These are phyloP conservation scores for Aureobasidium subglaciale DNA, from an alignment of 2,329 filamentous ascomycete species.

Conservation along the genomic window DNA sequence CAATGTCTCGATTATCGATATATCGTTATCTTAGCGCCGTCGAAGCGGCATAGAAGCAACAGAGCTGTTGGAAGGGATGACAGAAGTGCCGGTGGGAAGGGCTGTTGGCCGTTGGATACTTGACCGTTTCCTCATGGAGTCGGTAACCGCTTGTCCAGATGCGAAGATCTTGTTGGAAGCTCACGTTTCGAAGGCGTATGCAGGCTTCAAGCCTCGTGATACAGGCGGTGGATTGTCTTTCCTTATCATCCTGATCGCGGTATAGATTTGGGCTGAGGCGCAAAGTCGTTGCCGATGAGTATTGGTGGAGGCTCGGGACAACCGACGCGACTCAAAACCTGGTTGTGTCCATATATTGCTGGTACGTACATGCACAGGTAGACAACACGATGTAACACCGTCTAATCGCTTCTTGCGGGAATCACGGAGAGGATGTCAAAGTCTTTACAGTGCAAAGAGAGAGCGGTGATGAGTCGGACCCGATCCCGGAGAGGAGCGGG, in stretches of 20 bases:
- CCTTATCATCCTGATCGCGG: background rate
- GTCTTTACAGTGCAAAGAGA: no score
- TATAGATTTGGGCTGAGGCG: background rate
- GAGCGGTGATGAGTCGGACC: no score
- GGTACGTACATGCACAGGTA: no score
- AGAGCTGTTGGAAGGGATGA: background rate
- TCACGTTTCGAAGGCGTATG: background rate
- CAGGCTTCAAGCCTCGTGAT: background rate
- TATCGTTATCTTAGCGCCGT: background rate
- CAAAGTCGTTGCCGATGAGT: background rate
- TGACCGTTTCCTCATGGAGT: background rate
- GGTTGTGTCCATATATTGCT: background rate
- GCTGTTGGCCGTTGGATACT: conserved; percentile 10
- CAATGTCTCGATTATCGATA: conserved; percentile 7
- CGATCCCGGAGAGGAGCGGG: no score
- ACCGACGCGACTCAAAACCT: background rate
- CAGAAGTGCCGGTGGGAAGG: conserved; percentile 7
- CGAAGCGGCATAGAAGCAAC: background rate
- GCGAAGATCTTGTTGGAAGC: background rate
- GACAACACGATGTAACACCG: no score
- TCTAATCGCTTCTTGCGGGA: no score
- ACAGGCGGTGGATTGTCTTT: conserved; percentile 1
- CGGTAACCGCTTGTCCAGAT: background rate
- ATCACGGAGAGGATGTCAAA: no score
- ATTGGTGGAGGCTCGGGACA: background rate